phyloP scores from a whole-genome alignment of 192 early-diverging fungal species.

The Thoreauomyces humboldtii region DNA sequence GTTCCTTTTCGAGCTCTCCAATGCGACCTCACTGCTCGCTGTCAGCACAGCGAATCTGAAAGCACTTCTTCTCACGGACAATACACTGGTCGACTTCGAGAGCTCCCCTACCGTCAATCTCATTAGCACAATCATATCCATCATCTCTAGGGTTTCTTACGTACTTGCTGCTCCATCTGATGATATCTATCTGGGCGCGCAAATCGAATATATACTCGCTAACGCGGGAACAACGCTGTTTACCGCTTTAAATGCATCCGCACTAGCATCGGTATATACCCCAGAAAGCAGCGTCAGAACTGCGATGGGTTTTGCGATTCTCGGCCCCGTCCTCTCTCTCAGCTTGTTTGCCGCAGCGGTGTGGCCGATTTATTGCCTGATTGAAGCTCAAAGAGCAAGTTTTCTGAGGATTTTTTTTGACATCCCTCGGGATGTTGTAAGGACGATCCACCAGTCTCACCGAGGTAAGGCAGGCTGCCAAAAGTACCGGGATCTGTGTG shows the following conservation, averaged over 20 bases:
- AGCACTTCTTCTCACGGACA: too few relatives aligned
- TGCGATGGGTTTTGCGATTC: conserved; percentile 1
- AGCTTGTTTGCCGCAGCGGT: conserved; percentile 25
- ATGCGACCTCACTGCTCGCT: too few relatives aligned
- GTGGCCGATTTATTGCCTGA: conserved; percentile 34
- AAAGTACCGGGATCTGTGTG: too few relatives aligned
- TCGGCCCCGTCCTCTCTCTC: conserved; percentile 27
- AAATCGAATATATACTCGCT: conserved; percentile 10
- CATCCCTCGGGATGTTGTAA: conserved; percentile 44
- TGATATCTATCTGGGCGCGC: not conserved
- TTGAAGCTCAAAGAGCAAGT: conserved; percentile 20
- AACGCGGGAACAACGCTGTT: conserved; percentile 29
- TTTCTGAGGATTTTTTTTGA: conserved; percentile 38
- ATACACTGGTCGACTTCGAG: too few relatives aligned
- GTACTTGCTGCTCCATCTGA: not conserved
- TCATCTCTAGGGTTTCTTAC: not conserved
- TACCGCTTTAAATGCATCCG: conserved; percentile 24
- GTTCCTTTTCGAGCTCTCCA: too few relatives aligned
- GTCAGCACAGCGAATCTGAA: too few relatives aligned
- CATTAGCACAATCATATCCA: too few relatives aligned
- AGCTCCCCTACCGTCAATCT: too few relatives aligned
- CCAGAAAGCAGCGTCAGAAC: not conserved
- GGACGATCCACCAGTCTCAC: conserved; percentile 39
- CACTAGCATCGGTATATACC: not conserved
- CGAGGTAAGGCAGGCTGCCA: conserved; percentile 34